A percentile compares a stretch with the other conserved stretches of the same genome.
These are phyloP conservation scores for Crithidia thermophila DNA, from an alignment of 208 protist species.

Conservation along the genomic window DNA sequence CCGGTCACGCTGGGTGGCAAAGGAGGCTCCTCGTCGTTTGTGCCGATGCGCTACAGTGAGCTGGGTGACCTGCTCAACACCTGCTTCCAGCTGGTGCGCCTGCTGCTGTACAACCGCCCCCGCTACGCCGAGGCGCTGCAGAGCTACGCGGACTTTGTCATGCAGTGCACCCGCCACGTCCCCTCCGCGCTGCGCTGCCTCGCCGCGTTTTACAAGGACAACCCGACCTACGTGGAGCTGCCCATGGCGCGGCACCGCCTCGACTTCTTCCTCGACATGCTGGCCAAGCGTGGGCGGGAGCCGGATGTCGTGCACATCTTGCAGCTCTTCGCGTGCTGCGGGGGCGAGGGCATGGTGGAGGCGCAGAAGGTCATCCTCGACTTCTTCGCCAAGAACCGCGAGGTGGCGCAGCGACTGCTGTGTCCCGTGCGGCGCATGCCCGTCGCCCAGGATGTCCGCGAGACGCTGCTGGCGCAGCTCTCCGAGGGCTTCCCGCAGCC, in stretches of 20 bases:
- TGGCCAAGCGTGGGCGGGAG: slow-evolving; percentile 28
- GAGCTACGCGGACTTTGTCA: slow-evolving; percentile 44
- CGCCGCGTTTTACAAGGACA: slow-evolving; percentile 38
- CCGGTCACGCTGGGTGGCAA: background rate
- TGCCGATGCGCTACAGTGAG: slow-evolving; percentile 44
- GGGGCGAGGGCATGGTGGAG: slow-evolving; percentile 50
- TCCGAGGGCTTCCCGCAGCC: slow-evolving; percentile 4
- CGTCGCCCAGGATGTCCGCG: background rate
- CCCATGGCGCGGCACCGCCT: slow-evolving; percentile 36
- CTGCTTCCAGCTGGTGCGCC: slow-evolving; percentile 38
- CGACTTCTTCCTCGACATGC: slow-evolving; percentile 39
- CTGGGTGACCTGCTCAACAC: slow-evolving; percentile 40
- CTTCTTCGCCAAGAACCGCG: slow-evolving; percentile 24
- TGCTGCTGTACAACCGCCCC: slow-evolving; percentile 37
- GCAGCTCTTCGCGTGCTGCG: slow-evolving; percentile 40
- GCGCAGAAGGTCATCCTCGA: slow-evolving; percentile 42
- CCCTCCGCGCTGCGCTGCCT: slow-evolving; percentile 43
- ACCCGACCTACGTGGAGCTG: slow-evolving; percentile 45
- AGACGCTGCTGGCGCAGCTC: slow-evolving; percentile 16
- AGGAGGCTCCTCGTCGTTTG: slow-evolving; percentile 1
- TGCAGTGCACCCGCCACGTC: slow-evolving; percentile 38
- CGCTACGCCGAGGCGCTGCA: slow-evolving; percentile 35
- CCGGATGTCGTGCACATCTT: slow-evolving; percentile 36
- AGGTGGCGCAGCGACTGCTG: slow-evolving; percentile 24
- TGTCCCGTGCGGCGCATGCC: slow-evolving; percentile 27